Percentiles rank a stretch among this genome's conserved stretches.
phyloP scores from a whole-genome alignment of 768 basidiomycete genomes.

The Russula abietina region DNA sequence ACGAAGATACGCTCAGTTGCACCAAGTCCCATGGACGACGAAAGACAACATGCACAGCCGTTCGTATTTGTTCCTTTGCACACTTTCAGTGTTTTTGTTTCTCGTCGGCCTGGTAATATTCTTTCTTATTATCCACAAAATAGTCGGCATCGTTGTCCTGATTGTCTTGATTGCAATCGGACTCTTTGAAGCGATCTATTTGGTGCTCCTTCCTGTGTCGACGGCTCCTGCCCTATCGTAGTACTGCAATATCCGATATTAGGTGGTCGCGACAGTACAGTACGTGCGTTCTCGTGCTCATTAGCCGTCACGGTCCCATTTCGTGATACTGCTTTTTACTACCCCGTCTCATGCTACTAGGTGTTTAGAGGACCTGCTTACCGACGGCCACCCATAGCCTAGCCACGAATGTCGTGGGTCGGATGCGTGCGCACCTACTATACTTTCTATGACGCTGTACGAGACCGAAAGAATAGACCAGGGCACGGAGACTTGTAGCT shows the following conservation, averaged over 20 bases:
- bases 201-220: background rate
- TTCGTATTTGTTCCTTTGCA: too few species aligned
- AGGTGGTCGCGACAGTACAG: background rate
- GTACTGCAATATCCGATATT: background rate
- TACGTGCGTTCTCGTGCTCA: too few species aligned
- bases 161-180: background rate
- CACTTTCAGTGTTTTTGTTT: conserved; percentile 37
- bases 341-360: too few species aligned
- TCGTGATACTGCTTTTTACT: too few species aligned
- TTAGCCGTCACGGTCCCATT: too few species aligned
- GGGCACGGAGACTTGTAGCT: background rate
- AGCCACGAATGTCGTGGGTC: too few species aligned
- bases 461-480: background rate
- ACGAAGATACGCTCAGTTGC: conserved; percentile 13
- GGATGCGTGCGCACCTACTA: too few species aligned
- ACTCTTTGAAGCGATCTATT: conserved; percentile 1
- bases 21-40: too few species aligned
- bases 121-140: conserved; percentile 30
- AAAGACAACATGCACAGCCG: too few species aligned
- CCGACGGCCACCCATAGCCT: too few species aligned
- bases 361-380: too few species aligned
- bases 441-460: too few species aligned
- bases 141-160: background rate
- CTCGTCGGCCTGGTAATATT: conserved; percentile 44
- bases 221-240: conserved; percentile 11